Evolutionary conservation across 768 basidiomycete species (phyloP).

Genomic region (Tulasnella calospora): DNA sequence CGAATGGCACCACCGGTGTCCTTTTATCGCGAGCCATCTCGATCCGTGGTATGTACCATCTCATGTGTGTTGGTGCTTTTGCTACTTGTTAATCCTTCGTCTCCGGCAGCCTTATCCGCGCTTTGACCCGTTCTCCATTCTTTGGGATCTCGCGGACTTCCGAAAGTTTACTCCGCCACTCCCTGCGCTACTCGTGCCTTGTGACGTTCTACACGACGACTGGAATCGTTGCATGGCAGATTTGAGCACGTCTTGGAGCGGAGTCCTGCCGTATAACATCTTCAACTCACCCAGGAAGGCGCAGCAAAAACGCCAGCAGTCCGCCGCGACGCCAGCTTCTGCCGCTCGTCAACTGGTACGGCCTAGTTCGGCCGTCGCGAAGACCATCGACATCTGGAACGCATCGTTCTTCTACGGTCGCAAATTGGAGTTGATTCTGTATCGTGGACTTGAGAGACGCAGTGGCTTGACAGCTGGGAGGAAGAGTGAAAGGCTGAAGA

Average conservation of each 20-base stretch:
- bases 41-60: neutral
- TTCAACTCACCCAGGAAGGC: conserved; percentile 34
- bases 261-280: conserved; percentile 52
- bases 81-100: neutral
- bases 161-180: conserved; percentile 33
- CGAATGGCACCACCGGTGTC: conserved; percentile 1
- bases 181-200: conserved; percentile 62
- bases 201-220: conserved; percentile 73
- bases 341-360: neutral
- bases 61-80: neutral
- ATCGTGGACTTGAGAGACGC: conserved; percentile 70
- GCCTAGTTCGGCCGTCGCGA: conserved; percentile 37
- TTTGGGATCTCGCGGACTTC: conserved; percentile 67
- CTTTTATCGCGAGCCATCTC: conserved; percentile 22
- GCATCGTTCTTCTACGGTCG: conserved; percentile 65
- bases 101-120: conserved; percentile 55
- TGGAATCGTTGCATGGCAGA: conserved; percentile 67
- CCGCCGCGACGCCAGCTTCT: neutral
- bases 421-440: conserved; percentile 75
- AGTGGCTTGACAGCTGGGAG: conserved; percentile 57
- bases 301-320: conserved; percentile 44
- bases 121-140: conserved; percentile 65
- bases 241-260: conserved; percentile 67
- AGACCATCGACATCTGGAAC: conserved; percentile 78
- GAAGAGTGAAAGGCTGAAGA: conserved; percentile 53